Evolutionary conservation across 768 basidiomycete species (phyloP), one percentile per base, ranked within the genome.

Genomic region (Tylopilus sp.): DNA sequence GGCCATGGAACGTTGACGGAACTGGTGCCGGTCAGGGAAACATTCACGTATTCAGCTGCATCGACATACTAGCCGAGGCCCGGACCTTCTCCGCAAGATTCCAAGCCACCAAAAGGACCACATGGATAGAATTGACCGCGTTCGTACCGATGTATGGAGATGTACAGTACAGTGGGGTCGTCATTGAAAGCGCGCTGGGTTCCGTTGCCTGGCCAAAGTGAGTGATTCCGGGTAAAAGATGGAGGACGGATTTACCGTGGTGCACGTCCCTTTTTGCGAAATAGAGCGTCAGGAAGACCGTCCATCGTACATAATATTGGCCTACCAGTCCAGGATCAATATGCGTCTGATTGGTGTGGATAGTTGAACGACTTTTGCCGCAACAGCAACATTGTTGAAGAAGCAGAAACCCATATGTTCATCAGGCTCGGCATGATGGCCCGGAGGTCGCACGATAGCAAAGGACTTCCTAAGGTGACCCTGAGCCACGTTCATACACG

Each of bases 391-490:
- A 65, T 99, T 99, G 71, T 99, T 99, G 75, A 94, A 97, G 76
- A 99, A 97, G 71, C 97, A 98, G 70, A 99, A 99, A 1, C 97
- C 97, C 95, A 98, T 98, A 58, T 92, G 90, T 66, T 95, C 89
- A 58, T 97, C 92, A 6, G 97, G 97, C 67, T 99, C 97, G 7
- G 97, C 95, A 64, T 99, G 97, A 67, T 99, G 97, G 1, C 97
- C 97, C 0, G 97, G 97, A 13, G 97, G 97, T 48, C 97, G 83
- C 31, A 98, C 95, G 56, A 98, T 92, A 3, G 97, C 97, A 66
- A 99, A 88, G 0, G 89, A 79, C 69, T 95, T 98, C 63, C 87
- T 79, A 34, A 98, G 75, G 59, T 85, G 79, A 14, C 85, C 79
- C 30, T 83, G 82, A 29, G 92, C 94, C 41, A 98, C 94, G 5